A percentile compares a stretch with the other conserved stretches of the same genome.
These are phyloP conservation scores for Cryphonectria naterciae DNA, from an alignment of 2,329 filamentous ascomycete genomes.

Conservation along the genomic window DNA sequence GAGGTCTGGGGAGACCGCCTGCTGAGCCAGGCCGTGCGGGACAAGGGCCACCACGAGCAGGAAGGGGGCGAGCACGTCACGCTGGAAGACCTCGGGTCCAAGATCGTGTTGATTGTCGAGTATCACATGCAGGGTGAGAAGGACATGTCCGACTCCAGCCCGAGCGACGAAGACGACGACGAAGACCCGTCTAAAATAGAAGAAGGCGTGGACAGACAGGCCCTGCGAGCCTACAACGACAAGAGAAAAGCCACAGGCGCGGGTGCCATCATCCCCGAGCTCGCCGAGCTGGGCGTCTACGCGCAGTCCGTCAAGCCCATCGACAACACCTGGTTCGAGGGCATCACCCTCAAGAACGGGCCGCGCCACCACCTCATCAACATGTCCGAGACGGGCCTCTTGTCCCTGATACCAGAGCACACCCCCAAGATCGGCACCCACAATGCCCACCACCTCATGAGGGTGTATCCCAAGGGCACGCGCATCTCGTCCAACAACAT, in stretches of 20 bases:
- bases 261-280: slow-evolving; percentile 63
- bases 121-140: slow-evolving; percentile 62
- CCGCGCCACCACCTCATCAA: slow-evolving; percentile 72
- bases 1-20: slow-evolving; percentile 66
- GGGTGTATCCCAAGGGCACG: slow-evolving; percentile 70
- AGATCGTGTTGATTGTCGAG: slow-evolving; percentile 70
- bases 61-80: slow-evolving; percentile 58
- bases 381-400: slow-evolving; percentile 65
- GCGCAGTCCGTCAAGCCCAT: slow-evolving; percentile 71
- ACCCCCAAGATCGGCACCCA: slow-evolving; percentile 58
- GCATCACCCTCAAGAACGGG: slow-evolving; percentile 53
- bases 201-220: slow-evolving; percentile 49
- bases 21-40: slow-evolving; percentile 59
- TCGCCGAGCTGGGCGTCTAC: slow-evolving; percentile 69
- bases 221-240: slow-evolving; percentile 56
- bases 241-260: slow-evolving; percentile 52
- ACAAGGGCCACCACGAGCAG: slow-evolving; percentile 60
- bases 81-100: slow-evolving; percentile 62
- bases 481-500: slow-evolving; percentile 70
- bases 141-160: slow-evolving; percentile 38
- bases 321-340: slow-evolving; percentile 68
- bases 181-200: slow-evolving; percentile 30
- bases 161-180: slow-evolving; percentile 37
- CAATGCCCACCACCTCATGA: slow-evolving; percentile 70
- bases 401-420: slow-evolving; percentile 51